phyloP scores from a whole-genome alignment of 257 asterid genomes.

The Solanum dulcamara region DNA sequence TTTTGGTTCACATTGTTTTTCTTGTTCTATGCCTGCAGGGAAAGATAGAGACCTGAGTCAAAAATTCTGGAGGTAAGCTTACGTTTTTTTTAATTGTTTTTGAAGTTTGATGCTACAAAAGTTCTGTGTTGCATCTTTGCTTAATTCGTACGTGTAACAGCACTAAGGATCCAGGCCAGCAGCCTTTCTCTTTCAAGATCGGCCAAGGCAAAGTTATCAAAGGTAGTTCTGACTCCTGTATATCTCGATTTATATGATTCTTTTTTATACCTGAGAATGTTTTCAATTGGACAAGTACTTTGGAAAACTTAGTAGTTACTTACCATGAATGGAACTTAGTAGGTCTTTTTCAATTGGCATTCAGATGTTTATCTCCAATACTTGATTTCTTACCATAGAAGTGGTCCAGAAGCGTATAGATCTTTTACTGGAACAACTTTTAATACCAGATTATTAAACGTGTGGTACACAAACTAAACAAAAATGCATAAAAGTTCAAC shows the following conservation, averaged over 20 bases:
- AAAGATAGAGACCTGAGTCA: constrained; percentile 61
- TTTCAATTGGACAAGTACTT: not conserved
- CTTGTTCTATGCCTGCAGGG: constrained; percentile 12
- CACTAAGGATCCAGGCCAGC: constrained; percentile 94
- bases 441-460: not conserved
- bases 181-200: constrained; percentile 75
- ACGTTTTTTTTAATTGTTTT: no score
- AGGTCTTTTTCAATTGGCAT: not conserved
- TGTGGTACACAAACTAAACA: not conserved
- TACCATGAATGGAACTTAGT: not conserved
- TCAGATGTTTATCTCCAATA: not conserved
- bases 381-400: not conserved
- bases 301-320: not conserved
- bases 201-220: constrained; percentile 80
- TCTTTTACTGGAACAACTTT: not conserved
- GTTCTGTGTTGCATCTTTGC: not conserved
- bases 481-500: not conserved
- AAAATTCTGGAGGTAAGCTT: constrained; percentile 79
- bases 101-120: not conserved
- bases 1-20: not conserved
- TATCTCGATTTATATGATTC: not conserved
- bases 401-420: not conserved
- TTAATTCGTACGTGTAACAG: constrained; percentile 25
- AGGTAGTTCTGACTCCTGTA: constrained; percentile 33
- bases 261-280: not conserved